Percentiles rank a stretch among this genome's conserved stretches.
Conservation (phyloP, 2,329 filamentous ascomycete species). For the Tolypocladium cylindrosporum region DNA sequence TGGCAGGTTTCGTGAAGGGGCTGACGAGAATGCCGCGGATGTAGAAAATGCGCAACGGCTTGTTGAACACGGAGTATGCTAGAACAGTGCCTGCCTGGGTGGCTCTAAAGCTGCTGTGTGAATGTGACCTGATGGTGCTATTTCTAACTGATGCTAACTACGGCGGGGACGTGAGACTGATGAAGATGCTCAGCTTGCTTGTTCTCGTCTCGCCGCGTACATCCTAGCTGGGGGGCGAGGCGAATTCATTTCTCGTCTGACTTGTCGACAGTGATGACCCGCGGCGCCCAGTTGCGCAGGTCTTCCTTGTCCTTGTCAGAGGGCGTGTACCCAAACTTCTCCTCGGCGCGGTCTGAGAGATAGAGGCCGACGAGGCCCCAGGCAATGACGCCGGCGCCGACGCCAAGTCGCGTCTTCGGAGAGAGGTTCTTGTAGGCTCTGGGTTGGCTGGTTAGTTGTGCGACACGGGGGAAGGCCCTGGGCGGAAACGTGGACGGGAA, state of each 20-base stretch:
- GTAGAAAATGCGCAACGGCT: background rate
- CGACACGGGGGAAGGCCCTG: background rate
- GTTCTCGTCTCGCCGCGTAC: background rate
- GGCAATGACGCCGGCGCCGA: slow-evolving; percentile 65
- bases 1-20: slow-evolving; percentile 4
- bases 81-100: background rate
- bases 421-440: slow-evolving; percentile 65
- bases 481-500: background rate
- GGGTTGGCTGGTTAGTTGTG: background rate
- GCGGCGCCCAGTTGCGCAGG: slow-evolving; percentile 51
- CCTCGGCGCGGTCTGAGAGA: slow-evolving; percentile 61
- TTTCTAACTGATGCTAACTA: too few relatives aligned
- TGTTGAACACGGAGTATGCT: background rate
- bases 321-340: slow-evolving; percentile 61
- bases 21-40: slow-evolving; percentile 3
- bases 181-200: background rate
- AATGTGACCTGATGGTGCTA: background rate
- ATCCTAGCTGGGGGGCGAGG: background rate
- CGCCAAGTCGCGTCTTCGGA: slow-evolving; percentile 56
- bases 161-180: background rate
- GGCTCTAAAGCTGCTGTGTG: background rate
- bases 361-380: slow-evolving; percentile 71
- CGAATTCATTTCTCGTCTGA: slow-evolving; percentile 1
- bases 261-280: slow-evolving; percentile 48
- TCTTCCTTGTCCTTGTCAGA: slow-evolving; percentile 63